Conservation (phyloP, 2,329 filamentous ascomycete genomes). For the Sclerotinia spermophila region DNA sequence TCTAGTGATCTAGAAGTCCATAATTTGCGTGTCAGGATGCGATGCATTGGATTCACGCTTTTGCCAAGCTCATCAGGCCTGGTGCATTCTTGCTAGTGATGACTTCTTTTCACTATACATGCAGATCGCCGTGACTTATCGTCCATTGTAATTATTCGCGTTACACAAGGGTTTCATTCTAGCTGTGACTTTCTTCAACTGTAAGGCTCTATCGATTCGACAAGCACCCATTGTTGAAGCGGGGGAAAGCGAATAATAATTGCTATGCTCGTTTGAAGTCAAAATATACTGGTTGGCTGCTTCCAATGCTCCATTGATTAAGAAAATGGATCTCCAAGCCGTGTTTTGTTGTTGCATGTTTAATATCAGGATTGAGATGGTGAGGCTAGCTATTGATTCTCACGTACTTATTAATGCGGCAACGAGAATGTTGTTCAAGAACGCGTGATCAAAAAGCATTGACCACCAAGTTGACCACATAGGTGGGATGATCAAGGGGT, state of each 20-base stretch:
- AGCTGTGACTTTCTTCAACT: neutral
- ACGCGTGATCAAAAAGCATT: conserved; percentile 1
- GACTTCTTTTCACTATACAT: neutral
- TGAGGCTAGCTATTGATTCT: neutral
- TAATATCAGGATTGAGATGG: neutral
- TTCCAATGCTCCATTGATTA: neutral
- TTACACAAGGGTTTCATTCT: neutral
- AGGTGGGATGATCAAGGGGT: neutral
- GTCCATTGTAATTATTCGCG: too few relatives aligned
- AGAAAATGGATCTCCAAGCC: neutral
- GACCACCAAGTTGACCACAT: neutral
- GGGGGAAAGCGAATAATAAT: neutral
- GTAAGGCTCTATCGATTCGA: neutral
- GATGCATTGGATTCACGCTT: neutral
- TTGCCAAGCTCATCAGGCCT: neutral
- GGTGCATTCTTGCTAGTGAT: neutral
- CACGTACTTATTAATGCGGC: neutral
- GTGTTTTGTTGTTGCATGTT: neutral
- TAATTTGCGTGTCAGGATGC: neutral
- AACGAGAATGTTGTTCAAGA: neutral
- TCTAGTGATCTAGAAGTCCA: neutral
- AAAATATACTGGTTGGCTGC: neutral
- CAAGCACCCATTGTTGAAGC: neutral
- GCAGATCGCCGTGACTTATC: too few relatives aligned
- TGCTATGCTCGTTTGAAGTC: neutral